Base-by-base conservation (phyloP, 257 asterid genomes). In the Capsicum chinense region DNA sequence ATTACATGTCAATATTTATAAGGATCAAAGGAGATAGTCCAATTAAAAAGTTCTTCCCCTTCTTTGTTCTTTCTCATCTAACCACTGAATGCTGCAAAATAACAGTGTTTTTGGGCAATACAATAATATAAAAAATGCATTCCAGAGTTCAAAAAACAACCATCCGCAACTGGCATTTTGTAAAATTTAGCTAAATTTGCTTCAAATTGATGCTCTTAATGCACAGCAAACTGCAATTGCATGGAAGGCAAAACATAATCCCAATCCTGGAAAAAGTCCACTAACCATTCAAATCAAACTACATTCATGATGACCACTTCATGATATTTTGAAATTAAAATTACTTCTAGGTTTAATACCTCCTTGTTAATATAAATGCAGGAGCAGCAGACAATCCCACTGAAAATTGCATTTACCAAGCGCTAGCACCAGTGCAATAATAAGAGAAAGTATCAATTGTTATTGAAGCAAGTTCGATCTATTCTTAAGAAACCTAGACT, bases 251-350 rank as follows among this genome's bases (percentile, higher is more conserved):
- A 67, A 67, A 7, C 48, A 67, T 35, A 67, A 67, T 67, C 10
- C 50, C 11, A 15, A 68, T 68, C 54, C 54, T 37, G 48, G 78
- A 68, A 4, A 68, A 15, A 68, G 7, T 7, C 54, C 78, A 68
- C 54, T 39, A 16, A 68, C 33, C 78, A 68, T 68, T 39, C 78
- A 16, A 68, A 68, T 15, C 54, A 68, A 68, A 68, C 74, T 47
- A 68, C 48, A 68, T 9, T 8, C 17, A 15, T 68, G 78, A 68
- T 39, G 78, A 68, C 6, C 78, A 68, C 19, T 68, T 39, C 78
- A 15, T 39, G 78, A 68, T 39, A 68, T 68, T 39, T 68, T 68
- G 0, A 68, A 68, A 39, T 68, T 39, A 39, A 15, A 68, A 39
- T 39, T 15, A 68, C 14, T 68, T 39, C 78, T 7, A 68, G 26